Conservation (phyloP, 192 early-diverging fungal genomes). For the Coemansia sp. region DNA sequence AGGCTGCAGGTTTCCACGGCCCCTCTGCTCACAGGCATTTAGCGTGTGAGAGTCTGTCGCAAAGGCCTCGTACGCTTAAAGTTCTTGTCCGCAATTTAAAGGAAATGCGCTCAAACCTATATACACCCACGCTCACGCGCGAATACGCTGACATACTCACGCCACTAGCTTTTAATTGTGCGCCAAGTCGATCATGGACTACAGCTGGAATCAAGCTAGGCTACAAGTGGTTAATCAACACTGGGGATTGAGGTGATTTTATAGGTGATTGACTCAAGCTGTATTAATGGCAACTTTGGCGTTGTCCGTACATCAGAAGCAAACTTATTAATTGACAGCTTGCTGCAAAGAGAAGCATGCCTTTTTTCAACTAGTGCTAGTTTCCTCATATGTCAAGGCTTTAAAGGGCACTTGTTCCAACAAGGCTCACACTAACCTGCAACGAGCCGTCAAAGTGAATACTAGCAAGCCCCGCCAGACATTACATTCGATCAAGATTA, state of each 20-base stretch:
- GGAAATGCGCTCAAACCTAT: not conserved
- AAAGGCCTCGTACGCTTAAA: not conserved
- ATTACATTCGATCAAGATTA: not conserved
- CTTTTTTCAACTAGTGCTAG: not conserved
- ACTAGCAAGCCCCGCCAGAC: not conserved
- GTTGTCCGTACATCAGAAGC: not conserved
- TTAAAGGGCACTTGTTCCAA: not conserved
- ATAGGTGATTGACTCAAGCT: not conserved
- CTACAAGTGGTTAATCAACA: not conserved
- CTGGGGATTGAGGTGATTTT: not conserved
- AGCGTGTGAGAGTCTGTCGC: not conserved
- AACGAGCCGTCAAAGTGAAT: not conserved
- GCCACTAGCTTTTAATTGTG: not conserved
- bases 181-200: not conserved
- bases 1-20: not conserved
- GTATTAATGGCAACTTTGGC: not conserved
- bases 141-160: not conserved
- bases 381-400: not conserved
- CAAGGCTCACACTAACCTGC: not conserved
- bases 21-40: not conserved
- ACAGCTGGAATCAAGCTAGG: not conserved
- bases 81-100: not conserved
- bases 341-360: not conserved
- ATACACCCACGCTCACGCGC: constrained; percentile 6
- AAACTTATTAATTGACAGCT: not conserved